These are phyloP conservation scores for Xerocomus potaroensis DNA, from an alignment of 768 basidiomycete genomes.

Conservation along the genomic window DNA sequence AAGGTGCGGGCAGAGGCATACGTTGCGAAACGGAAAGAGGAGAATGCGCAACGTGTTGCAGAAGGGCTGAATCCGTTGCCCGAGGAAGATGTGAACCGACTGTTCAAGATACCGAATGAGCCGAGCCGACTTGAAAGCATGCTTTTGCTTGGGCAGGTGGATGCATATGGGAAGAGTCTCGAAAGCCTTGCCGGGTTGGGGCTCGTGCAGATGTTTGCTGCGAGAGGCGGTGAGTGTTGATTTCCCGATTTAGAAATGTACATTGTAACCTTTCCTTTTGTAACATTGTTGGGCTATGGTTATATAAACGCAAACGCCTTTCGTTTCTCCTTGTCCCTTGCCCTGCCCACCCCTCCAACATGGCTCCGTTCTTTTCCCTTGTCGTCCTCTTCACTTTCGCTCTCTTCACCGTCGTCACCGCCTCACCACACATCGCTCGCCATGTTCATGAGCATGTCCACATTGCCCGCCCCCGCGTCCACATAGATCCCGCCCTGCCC, in stretches of 20 bases:
- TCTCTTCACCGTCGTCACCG: constrained; percentile 34
- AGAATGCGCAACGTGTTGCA: constrained; percentile 71
- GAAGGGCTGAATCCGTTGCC: constrained; percentile 85
- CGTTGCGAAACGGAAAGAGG: constrained; percentile 83
- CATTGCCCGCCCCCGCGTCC: not conserved
- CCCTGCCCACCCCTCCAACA: constrained; percentile 12
- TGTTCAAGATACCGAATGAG: constrained; percentile 87
- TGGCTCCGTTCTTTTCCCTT: constrained; percentile 38
- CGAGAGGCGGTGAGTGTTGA: constrained; percentile 24
- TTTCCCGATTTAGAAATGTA: not conserved
- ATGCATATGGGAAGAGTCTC: constrained; percentile 77
- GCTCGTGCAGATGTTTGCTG: constrained; percentile 85
- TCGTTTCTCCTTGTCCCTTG: not conserved
- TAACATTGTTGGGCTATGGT: not conserved
- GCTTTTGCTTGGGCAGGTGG: constrained; percentile 82
- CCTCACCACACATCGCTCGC: constrained; percentile 37
- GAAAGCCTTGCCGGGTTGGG: constrained; percentile 55
- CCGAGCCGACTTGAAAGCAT: constrained; percentile 86
- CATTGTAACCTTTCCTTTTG: not conserved
- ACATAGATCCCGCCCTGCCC: not conserved
- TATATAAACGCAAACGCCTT: not conserved
- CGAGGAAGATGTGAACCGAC: constrained; percentile 76
- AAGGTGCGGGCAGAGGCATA: constrained; percentile 73
- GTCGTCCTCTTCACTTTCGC: constrained; percentile 42
- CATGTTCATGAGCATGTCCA: constrained; percentile 16